Conservation (phyloP, 306 rosid species). For the Luffa aegyptiaca region DNA sequence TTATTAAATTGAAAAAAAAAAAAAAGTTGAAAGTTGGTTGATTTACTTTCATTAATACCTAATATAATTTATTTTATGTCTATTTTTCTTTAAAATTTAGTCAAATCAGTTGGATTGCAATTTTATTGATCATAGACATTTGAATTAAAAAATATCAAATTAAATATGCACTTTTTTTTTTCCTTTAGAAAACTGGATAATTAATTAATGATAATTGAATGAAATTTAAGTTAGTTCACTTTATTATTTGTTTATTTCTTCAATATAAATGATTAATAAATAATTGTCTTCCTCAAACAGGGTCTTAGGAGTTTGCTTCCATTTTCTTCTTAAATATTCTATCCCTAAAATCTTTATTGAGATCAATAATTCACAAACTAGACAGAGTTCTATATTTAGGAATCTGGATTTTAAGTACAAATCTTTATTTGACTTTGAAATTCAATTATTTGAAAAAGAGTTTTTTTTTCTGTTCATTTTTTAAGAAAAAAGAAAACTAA, state of each 20-base stretch:
- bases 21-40: too few relatives aligned
- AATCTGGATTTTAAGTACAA: not conserved
- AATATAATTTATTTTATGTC: too few relatives aligned
- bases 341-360: not conserved
- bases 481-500: not conserved
- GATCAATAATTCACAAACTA: not conserved
- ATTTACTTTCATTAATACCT: too few relatives aligned
- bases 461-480: not conserved
- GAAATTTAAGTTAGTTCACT: not conserved
- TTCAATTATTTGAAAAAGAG: not conserved
- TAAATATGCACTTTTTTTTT: not conserved
- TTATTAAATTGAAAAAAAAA: too few relatives aligned
- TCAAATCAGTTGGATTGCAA: not conserved
- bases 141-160: not conserved
- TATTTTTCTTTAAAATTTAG: too few relatives aligned
- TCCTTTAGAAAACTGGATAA: not conserved
- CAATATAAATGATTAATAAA: not conserved
- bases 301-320: not conserved
- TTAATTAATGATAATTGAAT: not conserved
- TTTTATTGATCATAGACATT: not conserved
- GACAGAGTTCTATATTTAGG: not conserved
- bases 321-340: not conserved
- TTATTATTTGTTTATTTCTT: not conserved
- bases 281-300: not conserved
- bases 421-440: not conserved